Conservation (phyloP, 2,329 filamentous ascomycete species). For the Raffaelea deltoideospora region DNA sequence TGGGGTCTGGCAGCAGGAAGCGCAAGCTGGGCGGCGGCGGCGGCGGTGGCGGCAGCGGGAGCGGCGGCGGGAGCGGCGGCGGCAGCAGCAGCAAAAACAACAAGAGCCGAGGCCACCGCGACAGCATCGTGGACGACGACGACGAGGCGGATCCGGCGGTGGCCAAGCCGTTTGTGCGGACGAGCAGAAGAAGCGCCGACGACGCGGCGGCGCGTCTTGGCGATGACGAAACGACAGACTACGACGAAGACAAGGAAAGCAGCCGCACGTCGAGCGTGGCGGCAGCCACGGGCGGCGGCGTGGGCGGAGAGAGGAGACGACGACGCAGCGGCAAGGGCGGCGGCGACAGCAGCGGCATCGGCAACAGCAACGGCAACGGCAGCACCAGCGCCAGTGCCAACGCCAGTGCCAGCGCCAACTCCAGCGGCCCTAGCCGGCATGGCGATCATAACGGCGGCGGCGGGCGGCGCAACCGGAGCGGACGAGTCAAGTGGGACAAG, state of each 20-base stretch:
- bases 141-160: conserved; percentile 44
- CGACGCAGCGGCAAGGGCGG: background rate
- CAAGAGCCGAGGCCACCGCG: conserved; percentile 10
- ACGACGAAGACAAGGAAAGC: conserved; percentile 18
- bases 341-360: background rate
- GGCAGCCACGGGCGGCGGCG: too few species aligned
- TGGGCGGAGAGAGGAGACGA: conserved; percentile 1
- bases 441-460: too few species aligned
- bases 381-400: too few species aligned
- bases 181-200: conserved; percentile 37
- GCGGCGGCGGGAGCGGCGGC: conserved; percentile 8
- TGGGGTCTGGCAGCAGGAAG: background rate
- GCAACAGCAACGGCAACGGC: background rate
- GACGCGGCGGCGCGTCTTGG: conserved; percentile 15
- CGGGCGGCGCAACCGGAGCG: background rate
- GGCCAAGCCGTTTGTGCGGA: conserved; percentile 41
- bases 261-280: too few species aligned
- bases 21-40: conserved; percentile 10
- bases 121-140: conserved; percentile 25
- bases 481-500: background rate
- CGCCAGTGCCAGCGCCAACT: too few species aligned
- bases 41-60: conserved; percentile 1
- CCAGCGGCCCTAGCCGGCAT: too few species aligned
- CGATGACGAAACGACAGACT: conserved; percentile 7
- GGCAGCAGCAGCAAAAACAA: background rate